Evolutionary conservation across 2,329 filamentous ascomycete species (phyloP).

Genomic region (Bretziella fagacearum): DNA sequence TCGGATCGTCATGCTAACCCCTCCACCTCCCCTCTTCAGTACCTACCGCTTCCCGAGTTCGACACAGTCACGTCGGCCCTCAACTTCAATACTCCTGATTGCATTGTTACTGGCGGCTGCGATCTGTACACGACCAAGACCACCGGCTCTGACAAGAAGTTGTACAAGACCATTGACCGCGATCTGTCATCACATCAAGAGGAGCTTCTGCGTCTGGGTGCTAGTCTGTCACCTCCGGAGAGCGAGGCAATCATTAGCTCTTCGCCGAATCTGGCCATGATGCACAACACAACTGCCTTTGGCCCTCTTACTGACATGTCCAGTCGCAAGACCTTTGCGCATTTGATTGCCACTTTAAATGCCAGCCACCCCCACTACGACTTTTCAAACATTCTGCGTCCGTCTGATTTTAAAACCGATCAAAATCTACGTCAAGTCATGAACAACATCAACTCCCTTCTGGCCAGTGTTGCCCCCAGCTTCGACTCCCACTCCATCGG

Average conservation of each 20-base stretch:
- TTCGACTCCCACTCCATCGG: slow-evolving; percentile 22
- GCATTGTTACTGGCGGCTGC: slow-evolving; percentile 81
- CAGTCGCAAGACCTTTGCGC: slow-evolving; percentile 83
- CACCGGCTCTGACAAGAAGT: slow-evolving; percentile 85
- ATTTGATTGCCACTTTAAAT: slow-evolving; percentile 90
- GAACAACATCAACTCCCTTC: slow-evolving; percentile 69
- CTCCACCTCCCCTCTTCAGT: slow-evolving; percentile 35
- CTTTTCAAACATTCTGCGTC: slow-evolving; percentile 81
- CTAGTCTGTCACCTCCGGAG: slow-evolving; percentile 71
- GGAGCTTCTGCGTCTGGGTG: slow-evolving; percentile 68
- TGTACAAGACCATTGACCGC: slow-evolving; percentile 89
- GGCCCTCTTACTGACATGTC: slow-evolving; percentile 76
- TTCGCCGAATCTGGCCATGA: slow-evolving; percentile 41
- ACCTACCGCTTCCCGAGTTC: slow-evolving; percentile 77
- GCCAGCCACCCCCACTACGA: slow-evolving; percentile 86
- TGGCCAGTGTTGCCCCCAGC: slow-evolving; percentile 66
- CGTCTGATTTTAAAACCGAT: slow-evolving; percentile 79
- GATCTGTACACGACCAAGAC: slow-evolving; percentile 97
- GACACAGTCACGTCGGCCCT: slow-evolving; percentile 82
- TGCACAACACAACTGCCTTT: slow-evolving; percentile 80
- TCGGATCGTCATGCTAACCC: slow-evolving; percentile 10
- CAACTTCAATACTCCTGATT: slow-evolving; percentile 89
- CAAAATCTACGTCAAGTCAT: slow-evolving; percentile 65
- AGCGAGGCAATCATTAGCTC: slow-evolving; percentile 48
- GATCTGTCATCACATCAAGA: slow-evolving; percentile 85